Evolutionary conservation across 2,329 filamentous ascomycete genomes (phyloP), one percentile per base, ranked within the genome.

Genomic region (Epicoccum nigrum): DNA sequence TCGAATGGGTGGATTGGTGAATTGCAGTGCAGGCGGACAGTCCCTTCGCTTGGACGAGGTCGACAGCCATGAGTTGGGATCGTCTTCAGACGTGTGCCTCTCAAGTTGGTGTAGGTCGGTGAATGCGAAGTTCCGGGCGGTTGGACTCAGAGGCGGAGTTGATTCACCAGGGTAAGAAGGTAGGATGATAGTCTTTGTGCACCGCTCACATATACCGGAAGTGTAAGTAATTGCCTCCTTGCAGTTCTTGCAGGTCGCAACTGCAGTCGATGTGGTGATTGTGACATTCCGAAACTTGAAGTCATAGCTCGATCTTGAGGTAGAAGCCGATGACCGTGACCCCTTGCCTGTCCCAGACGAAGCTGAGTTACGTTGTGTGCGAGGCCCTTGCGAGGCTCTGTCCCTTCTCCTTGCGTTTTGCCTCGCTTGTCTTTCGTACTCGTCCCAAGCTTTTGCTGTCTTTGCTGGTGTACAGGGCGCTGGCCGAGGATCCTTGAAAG

Each of bases 401-500:
- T 72, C 66, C 51, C 69, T 63, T 50, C 54, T 62, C 47, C 46
- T 69, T 46, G 62, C 67, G 33, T 67, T 68, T 43, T 71, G 68
- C 13, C 66, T 46, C 8, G 69, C 69, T 31, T 56, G 56, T 49
- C 51, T 66, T 48, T 73, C 70, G 32, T 69, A 70, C 44, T 69
- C 64, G 27, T 73, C 69, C 69, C 68, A 72, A n/a, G 68, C 37
- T 44, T 66, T 61, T 25, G 62, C 68, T 12, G 70, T 71, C 21
- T 60, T 63, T 16, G 54, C 51, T 15, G 65, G 67, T 23, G 64
- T 67, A 30, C 53, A 63, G 37, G 59, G 62, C 28, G 68, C 56
- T 44, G 68, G 56, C 28, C 60, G 59, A 41, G 63, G 62, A 32
- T 67, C 56, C 39, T 65, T 67, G 51, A 66, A 68, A 3, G 62